Base-by-base conservation (phyloP, 1,284 basidiomycete genomes). In the Anthracocystis walkeri region DNA sequence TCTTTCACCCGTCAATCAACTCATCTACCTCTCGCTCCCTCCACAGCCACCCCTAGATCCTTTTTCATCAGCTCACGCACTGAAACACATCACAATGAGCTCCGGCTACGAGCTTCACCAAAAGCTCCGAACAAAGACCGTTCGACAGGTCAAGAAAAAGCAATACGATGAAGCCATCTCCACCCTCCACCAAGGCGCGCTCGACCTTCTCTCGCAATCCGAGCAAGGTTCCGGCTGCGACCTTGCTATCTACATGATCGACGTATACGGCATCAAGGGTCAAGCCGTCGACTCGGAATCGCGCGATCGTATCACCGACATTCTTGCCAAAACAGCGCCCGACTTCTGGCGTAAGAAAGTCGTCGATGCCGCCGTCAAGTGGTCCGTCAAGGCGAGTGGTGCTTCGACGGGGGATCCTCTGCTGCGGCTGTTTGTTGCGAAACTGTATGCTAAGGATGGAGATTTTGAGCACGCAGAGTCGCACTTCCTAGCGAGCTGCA, bases 281-380 rank as follows among this genome's bases (percentile, higher is more conserved):
- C 51, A 77, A 16, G 21, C 63, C 14, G 67, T 79, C n/a, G 69
- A 79, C 33, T 53, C 76, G 7, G 62, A 61, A 21, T 59, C 53
- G 20, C 66, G 83, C 12, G 78, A 76, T 45, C 74, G 79, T 1
- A 58, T 83, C 31, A 73, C 62, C 4, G 67, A 73, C 21, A 78
- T 83, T 25, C 58, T 83, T 2, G 54, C 48, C 27, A 62, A 72
- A 18, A 76, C 82, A 2, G 66, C 52, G 12, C 64, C 74, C 12
- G 83, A 84, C 42, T 84, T 82, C 33, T 85, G 83, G 83, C 49
- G 83, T 10, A 82, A 83, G 31, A 84, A 84, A 60, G 51, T 83
- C 10, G 62, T 82, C 20, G 75, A 79, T 59, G 82, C 82, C 1
- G 80, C 83, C 11, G 69, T 83, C 51, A 83, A 81, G 62, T 84